These are phyloP conservation scores for Prunus armeniaca DNA, from an alignment of 306 rosid genomes.

Conservation along the genomic window DNA sequence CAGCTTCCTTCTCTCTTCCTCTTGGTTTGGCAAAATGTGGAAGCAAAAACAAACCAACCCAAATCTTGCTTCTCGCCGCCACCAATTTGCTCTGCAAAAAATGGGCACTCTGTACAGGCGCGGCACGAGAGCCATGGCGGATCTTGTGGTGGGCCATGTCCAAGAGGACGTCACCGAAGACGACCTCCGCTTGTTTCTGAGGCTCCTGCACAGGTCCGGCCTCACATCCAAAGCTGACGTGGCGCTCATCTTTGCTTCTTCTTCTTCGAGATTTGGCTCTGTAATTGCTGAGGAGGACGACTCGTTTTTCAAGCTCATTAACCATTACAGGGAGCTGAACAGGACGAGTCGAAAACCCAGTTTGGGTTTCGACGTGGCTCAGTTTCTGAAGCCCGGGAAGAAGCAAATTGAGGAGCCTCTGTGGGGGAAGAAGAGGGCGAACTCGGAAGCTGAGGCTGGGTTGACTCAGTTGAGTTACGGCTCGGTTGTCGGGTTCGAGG, in stretches of 20 bases:
- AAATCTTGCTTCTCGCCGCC: background rate
- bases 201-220: constrained; percentile 62
- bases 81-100: constrained; percentile 48
- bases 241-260: constrained; percentile 53
- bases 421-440: constrained; percentile 48
- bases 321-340: constrained; percentile 23
- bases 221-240: constrained; percentile 66
- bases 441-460: background rate
- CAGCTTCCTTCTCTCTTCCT: background rate
- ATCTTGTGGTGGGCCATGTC: constrained; percentile 70
- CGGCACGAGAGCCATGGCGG: constrained; percentile 74
- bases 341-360: constrained; percentile 15
- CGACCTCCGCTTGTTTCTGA: constrained; percentile 60
- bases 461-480: constrained; percentile 55
- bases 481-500: constrained; percentile 74
- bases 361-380: constrained; percentile 40
- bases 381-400: constrained; percentile 32
- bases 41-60: constrained; percentile 15
- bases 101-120: constrained; percentile 75
- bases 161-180: constrained; percentile 40
- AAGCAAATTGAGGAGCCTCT: constrained; percentile 42
- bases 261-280: constrained; percentile 28
- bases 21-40: constrained; percentile 32
- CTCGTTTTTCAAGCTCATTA: constrained; percentile 48
- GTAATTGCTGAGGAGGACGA: constrained; percentile 53